Evolutionary conservation across 1,284 basidiomycete genomes (phyloP).

Genomic region (Boletellus sp.): DNA sequence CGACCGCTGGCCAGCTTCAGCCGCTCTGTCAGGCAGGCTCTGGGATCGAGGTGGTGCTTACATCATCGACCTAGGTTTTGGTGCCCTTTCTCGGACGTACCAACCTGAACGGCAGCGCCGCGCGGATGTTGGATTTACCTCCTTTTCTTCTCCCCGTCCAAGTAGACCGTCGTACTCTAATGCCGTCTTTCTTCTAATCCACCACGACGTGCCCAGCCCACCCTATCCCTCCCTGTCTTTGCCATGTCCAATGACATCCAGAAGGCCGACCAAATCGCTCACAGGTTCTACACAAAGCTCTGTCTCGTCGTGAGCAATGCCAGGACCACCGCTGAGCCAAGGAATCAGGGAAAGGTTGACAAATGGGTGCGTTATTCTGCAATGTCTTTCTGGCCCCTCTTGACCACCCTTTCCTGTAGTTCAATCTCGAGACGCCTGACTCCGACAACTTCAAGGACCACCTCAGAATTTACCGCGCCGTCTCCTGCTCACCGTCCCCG

Average conservation of each 20-base stretch:
- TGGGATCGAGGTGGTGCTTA: constrained; percentile 23
- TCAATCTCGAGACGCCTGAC: constrained; percentile 75
- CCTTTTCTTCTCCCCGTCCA: constrained; percentile 33
- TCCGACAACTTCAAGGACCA: constrained; percentile 63
- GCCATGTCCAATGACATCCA: constrained; percentile 52
- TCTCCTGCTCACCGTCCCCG: constrained; percentile 45
- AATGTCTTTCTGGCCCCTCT: constrained; percentile 6
- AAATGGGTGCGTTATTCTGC: constrained; percentile 63
- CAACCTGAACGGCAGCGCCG: constrained; percentile 13
- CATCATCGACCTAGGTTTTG: constrained; percentile 15
- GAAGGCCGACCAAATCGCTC: constrained; percentile 79
- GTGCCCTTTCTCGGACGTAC: constrained; percentile 18
- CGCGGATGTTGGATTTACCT: constrained; percentile 22
- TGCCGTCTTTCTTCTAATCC: constrained; percentile 27
- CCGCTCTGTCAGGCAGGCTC: constrained; percentile 8
- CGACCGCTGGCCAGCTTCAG: too few relatives aligned
- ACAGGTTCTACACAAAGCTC: constrained; percentile 76
- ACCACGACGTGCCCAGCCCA: constrained; percentile 9
- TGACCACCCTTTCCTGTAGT: constrained; percentile 39
- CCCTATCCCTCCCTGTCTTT: constrained; percentile 5
- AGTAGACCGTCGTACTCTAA: constrained; percentile 29
- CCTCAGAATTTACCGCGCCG: constrained; percentile 55
- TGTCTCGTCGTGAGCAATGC: constrained; percentile 69
- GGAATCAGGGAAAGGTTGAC: constrained; percentile 51
- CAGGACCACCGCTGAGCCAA: constrained; percentile 50